Percentiles rank a stretch among this genome's conserved stretches.
phyloP scores from a whole-genome alignment of 306 rosid genomes.

The Cotoneaster glaucophyllus region DNA sequence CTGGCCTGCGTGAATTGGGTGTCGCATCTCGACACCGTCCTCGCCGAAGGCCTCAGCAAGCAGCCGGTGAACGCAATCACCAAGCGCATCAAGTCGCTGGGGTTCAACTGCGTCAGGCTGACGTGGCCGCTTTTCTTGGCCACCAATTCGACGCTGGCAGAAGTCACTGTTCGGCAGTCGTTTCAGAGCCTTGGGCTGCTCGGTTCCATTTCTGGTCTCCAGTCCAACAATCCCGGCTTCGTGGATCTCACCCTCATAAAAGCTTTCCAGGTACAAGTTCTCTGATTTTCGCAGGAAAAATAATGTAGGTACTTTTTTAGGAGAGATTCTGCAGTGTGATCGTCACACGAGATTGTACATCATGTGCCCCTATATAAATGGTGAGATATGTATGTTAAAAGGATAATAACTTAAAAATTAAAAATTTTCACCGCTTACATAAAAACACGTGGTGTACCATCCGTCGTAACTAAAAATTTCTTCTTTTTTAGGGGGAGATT shows the following conservation, averaged over 20 bases:
- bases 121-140: conserved; percentile 68
- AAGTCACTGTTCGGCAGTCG: conserved; percentile 62
- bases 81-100: conserved; percentile 34
- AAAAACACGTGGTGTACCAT: no score
- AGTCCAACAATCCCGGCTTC: conserved; percentile 60
- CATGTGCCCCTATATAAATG: no score
- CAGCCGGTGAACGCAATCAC: conserved; percentile 56
- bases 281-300: no score
- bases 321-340: no score
- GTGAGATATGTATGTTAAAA: no score
- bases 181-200: conserved; percentile 47
- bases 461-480: no score
- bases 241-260: conserved; percentile 54
- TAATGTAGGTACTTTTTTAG: no score
- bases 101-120: conserved; percentile 88
- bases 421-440: no score
- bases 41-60: conserved; percentile 82
- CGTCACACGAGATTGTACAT: no score
- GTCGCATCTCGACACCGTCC: conserved; percentile 57
- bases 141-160: conserved; percentile 51
- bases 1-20: conserved; percentile 84
- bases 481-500: no score
- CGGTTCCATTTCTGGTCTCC: conserved; percentile 47
- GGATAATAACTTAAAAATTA: no score
- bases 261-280: conserved; percentile 57